A percentile compares a stretch with the other conserved stretches of the same genome.
Conservation (phyloP, 208 protist species). For the Crithidia bombi region DNA sequence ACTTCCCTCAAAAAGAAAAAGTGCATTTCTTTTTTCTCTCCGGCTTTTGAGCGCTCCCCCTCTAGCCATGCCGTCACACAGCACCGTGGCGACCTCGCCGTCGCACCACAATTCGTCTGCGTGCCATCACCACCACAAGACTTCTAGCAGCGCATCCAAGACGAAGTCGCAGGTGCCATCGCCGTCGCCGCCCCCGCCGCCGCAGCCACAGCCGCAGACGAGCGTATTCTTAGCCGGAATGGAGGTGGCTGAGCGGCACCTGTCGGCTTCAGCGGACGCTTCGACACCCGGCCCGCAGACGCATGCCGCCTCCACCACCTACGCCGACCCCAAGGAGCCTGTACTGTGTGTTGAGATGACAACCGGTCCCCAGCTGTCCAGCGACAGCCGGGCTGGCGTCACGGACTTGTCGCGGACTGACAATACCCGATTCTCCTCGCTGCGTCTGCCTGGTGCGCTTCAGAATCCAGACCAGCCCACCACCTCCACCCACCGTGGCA, state of each 20-base stretch:
- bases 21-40: neutral
- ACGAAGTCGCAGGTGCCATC: neutral
- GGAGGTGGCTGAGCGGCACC: no score
- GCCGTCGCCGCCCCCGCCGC: no score
- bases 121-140: neutral
- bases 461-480: neutral
- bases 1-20: no score
- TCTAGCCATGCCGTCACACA: neutral
- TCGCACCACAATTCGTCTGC: neutral
- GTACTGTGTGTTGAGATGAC: no score
- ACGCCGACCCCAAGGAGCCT: neutral
- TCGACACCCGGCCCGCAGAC: no score
- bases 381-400: conserved; percentile 1
- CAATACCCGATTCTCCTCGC: neutral
- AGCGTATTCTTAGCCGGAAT: no score
- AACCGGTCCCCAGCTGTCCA: neutral
- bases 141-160: neutral
- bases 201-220: no score
- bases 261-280: no score
- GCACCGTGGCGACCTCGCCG: neutral
- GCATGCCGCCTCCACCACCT: no score
- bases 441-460: neutral
- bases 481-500: neutral
- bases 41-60: no score
- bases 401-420: conserved; percentile 5